A percentile compares a stretch with the other conserved stretches of the same genome.
These are phyloP conservation scores for Corylus avellana DNA, from an alignment of 306 rosid genomes.

Conservation along the genomic window DNA sequence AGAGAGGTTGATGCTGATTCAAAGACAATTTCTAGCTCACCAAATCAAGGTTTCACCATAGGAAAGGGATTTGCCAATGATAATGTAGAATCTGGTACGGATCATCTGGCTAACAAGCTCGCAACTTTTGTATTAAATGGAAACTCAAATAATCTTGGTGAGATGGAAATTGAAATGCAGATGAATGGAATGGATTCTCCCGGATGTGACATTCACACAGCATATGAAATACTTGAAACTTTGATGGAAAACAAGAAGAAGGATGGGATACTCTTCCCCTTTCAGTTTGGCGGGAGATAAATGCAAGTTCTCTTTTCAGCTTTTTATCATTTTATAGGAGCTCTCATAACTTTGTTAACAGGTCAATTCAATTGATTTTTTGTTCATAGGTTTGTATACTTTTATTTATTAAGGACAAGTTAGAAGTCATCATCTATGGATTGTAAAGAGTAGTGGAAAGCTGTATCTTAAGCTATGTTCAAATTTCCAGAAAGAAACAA, in stretches of 20 bases:
- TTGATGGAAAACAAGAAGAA: constrained; percentile 73
- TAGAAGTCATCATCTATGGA: neutral
- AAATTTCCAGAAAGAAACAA: neutral
- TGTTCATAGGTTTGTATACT: neutral
- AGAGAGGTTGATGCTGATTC: constrained; percentile 18
- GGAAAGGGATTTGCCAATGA: constrained; percentile 19
- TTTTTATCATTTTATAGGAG: neutral
- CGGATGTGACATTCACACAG: constrained; percentile 42
- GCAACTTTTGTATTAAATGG: constrained; percentile 30
- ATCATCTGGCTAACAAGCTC: constrained; percentile 20
- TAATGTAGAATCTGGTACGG: constrained; percentile 20
- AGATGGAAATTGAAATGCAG: constrained; percentile 28
- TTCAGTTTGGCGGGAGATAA: constrained; percentile 35
- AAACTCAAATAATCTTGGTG: constrained; percentile 40
- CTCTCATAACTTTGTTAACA: neutral
- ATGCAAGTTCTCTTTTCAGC: neutral
- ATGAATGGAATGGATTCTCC: constrained; percentile 10
- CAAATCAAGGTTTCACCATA: constrained; percentile 7
- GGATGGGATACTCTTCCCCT: constrained; percentile 39
- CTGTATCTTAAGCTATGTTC: neutral
- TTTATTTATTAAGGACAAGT: neutral
- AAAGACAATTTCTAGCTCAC: constrained; percentile 26
- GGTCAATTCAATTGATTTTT: neutral
- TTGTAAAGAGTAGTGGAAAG: neutral
- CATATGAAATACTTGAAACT: constrained; percentile 59